Evolutionary conservation across 306 rosid genomes (phyloP).

Genomic region (Castanea crenata): DNA sequence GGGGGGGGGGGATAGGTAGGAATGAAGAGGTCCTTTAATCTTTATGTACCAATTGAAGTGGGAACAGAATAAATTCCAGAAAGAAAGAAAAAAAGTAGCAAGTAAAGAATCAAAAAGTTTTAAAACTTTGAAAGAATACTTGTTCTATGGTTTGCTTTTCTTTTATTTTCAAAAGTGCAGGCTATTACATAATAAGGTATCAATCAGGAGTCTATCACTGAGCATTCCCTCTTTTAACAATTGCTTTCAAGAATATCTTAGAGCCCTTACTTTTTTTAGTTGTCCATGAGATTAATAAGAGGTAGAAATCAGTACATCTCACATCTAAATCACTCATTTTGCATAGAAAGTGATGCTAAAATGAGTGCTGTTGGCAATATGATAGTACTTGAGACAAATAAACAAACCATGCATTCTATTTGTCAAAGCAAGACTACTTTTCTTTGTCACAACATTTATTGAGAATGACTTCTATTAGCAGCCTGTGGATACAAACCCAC

Average conservation of each 20-base stretch:
- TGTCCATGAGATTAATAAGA: not conserved
- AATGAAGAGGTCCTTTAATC: constrained; percentile 35
- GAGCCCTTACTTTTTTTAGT: too few species aligned
- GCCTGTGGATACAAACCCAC: constrained; percentile 3
- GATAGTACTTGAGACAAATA: not conserved
- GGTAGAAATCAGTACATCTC: not conserved
- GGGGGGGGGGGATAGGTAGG: constrained; percentile 16
- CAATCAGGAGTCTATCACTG: not conserved
- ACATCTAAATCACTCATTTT: constrained; percentile 4
- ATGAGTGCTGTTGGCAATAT: constrained; percentile 13
- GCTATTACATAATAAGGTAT: not conserved
- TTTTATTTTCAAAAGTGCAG: not conserved
- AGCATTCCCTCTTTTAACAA: not conserved
- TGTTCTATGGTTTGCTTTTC: constrained; percentile 17
- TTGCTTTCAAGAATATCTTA: not conserved
- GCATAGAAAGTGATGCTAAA: constrained; percentile 8
- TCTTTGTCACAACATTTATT: not conserved
- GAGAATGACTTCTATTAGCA: not conserved
- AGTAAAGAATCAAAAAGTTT: constrained; percentile 41
- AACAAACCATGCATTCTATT: not conserved
- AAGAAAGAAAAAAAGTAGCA: constrained; percentile 9
- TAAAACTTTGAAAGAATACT: constrained; percentile 20
- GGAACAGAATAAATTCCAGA: constrained; percentile 67
- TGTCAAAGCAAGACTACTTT: not conserved
- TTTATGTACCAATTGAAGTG: constrained; percentile 50